These are phyloP conservation scores for Hymenoscyphus fraxineus DNA, from an alignment of 2,329 filamentous ascomycete species.

Conservation along the genomic window DNA sequence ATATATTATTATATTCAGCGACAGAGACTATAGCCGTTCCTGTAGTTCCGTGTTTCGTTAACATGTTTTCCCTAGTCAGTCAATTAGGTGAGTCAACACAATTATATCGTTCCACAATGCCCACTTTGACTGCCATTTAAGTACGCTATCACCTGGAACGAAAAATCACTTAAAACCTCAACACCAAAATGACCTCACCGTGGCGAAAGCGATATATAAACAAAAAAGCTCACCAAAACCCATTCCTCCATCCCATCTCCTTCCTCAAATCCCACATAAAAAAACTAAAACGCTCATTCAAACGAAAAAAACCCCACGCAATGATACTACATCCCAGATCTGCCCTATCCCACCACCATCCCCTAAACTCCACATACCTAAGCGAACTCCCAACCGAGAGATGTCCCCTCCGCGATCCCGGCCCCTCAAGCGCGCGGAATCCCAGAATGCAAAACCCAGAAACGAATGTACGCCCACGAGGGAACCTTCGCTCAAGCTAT, in stretches of 20 bases:
- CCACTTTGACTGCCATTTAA: neutral
- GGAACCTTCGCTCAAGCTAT: too few species aligned
- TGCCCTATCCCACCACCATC: too few species aligned
- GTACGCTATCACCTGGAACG: neutral
- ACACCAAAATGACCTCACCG: neutral
- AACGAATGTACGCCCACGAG: neutral
- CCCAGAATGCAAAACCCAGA: neutral
- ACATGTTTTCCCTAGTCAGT: too few species aligned
- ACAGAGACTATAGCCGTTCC: too few species aligned
- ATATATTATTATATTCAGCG: too few species aligned
- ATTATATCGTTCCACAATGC: neutral
- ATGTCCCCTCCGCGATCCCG: neutral
- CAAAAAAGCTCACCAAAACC: neutral
- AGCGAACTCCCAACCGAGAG: neutral
- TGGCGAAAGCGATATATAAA: neutral
- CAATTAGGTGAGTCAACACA: neutral
- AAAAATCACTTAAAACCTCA: neutral
- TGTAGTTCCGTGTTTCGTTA: too few species aligned
- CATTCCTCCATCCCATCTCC: too few species aligned
- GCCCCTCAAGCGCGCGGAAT: neutral
- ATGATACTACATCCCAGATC: too few species aligned
- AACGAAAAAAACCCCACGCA: too few species aligned
- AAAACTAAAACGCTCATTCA: too few species aligned
- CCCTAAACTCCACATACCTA: neutral
- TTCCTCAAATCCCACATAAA: too few species aligned